Evolutionary conservation across 164 flowering plant genomes (phyloP).

Genomic region (Vitis vinifera): ASM3070453v1 NC_081820.1:149001-149500

Average conservation of each 20-base stretch:
- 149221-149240: background rate
- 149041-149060: slow-evolving; percentile 91
- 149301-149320: no score
- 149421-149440: slow-evolving; percentile 74
- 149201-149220: slow-evolving; percentile 79
- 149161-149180: slow-evolving; percentile 28
- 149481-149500: slow-evolving; percentile 70
- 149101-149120: slow-evolving; percentile 65
- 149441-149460: slow-evolving; percentile 85
- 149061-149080: slow-evolving; percentile 82
- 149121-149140: slow-evolving; percentile 68
- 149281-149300: no score
- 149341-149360: no score
- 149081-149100: slow-evolving; percentile 70
- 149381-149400: slow-evolving; percentile 27
- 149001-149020: slow-evolving; percentile 67
- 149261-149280: no score
- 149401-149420: slow-evolving; percentile 84
- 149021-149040: slow-evolving; percentile 91
- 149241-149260: no score
- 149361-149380: no score
- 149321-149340: no score
- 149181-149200: slow-evolving; percentile 58
- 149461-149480: slow-evolving; percentile 74
- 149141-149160: slow-evolving; percentile 8